These are phyloP conservation scores for Trichaptum fuscoviolaceum DNA, from an alignment of 768 basidiomycete species.

Conservation along the genomic window DNA sequence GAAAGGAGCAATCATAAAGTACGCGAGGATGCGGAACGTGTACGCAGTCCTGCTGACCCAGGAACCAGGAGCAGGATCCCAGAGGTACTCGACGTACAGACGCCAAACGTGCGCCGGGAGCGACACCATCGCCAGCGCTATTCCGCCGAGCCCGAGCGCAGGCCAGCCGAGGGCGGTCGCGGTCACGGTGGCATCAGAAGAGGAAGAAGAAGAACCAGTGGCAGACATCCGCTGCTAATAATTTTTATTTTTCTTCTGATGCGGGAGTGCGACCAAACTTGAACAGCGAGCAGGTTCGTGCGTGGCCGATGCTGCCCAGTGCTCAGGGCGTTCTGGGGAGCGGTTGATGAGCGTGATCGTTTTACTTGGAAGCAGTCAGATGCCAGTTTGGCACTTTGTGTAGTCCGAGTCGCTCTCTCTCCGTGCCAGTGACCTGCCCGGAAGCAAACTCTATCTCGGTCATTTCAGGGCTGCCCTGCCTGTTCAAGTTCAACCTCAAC, in stretches of 20 bases:
- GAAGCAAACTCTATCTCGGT: neutral
- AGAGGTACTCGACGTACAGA: conserved; percentile 56
- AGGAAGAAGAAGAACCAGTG: neutral
- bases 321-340: too few species aligned
- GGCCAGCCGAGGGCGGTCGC: neutral
- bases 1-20: conserved; percentile 42
- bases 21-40: conserved; percentile 58
- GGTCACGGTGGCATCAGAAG: neutral
- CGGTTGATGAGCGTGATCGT: too few species aligned
- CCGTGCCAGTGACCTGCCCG: neutral
- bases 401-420: neutral
- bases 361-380: neutral
- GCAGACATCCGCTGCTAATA: too few species aligned
- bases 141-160: neutral
- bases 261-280: too few species aligned
- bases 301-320: too few species aligned
- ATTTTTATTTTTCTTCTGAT: too few species aligned
- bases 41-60: conserved; percentile 65
- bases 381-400: too few species aligned
- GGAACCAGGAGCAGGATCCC: conserved; percentile 57
- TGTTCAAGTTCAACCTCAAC: too few species aligned
- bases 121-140: conserved; percentile 13
- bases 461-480: too few species aligned
- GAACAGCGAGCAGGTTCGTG: too few species aligned
- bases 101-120: conserved; percentile 48